Percentiles rank a stretch among this genome's conserved stretches.
Conservation (phyloP, 345 rosid species). For the Punica granatum region DNA sequence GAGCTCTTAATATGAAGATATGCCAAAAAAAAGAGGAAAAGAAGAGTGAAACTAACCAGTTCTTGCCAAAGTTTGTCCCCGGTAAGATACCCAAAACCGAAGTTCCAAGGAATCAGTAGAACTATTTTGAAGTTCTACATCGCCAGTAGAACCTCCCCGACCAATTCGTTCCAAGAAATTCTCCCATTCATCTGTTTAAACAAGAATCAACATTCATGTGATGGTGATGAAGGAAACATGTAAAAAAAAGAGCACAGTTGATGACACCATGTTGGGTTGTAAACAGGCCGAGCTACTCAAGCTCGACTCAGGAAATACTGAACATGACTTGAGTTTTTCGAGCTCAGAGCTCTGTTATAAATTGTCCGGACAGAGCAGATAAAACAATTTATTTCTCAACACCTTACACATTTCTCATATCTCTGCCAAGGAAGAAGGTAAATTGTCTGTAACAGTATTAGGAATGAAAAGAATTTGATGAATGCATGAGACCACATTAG, state of each 20-base stretch:
- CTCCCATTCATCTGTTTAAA: conserved; percentile 86
- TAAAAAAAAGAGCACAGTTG: not conserved
- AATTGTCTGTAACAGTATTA: not conserved
- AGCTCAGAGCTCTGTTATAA: not conserved
- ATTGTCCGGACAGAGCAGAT: not conserved
- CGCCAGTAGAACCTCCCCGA: conserved; percentile 56
- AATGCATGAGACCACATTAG: not conserved
- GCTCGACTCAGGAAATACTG: not conserved
- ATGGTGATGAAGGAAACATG: not conserved
- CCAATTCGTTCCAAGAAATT: conserved; percentile 93
- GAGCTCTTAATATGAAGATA: not conserved
- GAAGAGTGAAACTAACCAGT: conserved; percentile 51
- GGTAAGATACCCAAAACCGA: conserved; percentile 96
- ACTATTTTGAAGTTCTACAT: conserved; percentile 65
- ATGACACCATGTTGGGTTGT: not conserved
- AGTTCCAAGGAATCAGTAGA: conserved; percentile 84
- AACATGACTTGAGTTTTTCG: not conserved
- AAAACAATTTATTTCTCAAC: not conserved
- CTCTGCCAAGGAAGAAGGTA: not conserved
- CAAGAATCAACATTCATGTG: not conserved
- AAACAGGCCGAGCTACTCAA: not conserved
- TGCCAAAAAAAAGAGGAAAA: not conserved
- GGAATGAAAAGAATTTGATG: not conserved
- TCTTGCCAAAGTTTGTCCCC: conserved; percentile 95
- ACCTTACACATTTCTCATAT: not conserved